A percentile compares a stretch with the other conserved stretches of the same genome.
phyloP scores from a whole-genome alignment of 2,329 filamentous ascomycete genomes.

The Ophiostoma angusticollis region DNA sequence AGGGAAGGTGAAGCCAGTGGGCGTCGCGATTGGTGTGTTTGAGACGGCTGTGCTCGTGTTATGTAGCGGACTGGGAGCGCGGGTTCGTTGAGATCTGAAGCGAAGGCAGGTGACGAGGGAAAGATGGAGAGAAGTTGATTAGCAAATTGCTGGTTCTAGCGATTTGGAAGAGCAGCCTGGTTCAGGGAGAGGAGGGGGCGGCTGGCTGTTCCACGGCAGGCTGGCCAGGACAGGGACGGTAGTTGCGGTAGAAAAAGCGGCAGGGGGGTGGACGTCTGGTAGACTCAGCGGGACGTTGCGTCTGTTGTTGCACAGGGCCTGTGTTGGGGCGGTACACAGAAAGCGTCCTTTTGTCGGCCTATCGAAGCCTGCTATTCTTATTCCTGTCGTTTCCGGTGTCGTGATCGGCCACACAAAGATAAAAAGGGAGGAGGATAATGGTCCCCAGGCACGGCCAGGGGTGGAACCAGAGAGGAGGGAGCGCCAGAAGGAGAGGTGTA shows the following conservation, averaged over 20 bases:
- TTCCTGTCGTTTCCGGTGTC: too few species aligned
- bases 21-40: constrained; percentile 30
- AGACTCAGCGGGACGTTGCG: constrained; percentile 3
- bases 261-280: constrained; percentile 1
- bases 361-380: too few species aligned
- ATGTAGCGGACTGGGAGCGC: constrained; percentile 37
- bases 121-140: not conserved
- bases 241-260: not conserved
- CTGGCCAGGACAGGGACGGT: constrained; percentile 3
- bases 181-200: constrained; percentile 4
- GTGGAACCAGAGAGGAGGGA: not conserved
- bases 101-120: not conserved
- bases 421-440: too few species aligned
- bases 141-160: constrained; percentile 1
- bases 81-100: constrained; percentile 34
- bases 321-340: not conserved
- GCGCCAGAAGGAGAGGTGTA: not conserved
- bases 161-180: not conserved
- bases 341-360: not conserved
- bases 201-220: constrained; percentile 19
- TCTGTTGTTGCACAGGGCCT: constrained; percentile 5
- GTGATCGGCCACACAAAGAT: not conserved
- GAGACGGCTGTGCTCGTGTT: constrained; percentile 30
- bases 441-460: constrained; percentile 8
- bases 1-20: constrained; percentile 24